Base-by-base conservation (phyloP, 768 basidiomycete genomes). In the Myochromella boudieri region DNA sequence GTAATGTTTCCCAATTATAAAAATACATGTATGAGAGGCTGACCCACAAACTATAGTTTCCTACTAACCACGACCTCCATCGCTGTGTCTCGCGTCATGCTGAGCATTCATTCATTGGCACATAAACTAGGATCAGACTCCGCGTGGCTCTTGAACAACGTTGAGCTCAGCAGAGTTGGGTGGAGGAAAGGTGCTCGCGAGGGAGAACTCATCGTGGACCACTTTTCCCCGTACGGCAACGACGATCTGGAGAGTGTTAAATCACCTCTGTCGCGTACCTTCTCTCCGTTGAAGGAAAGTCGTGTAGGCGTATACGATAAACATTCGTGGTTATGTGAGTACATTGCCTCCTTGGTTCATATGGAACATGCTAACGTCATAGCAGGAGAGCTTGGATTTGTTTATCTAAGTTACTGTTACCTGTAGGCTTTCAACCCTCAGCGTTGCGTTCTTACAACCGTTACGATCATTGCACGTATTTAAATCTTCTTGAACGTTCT, bases 141-240 rank as follows among this genome's bases (percentile, higher is more conserved):
- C 1, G 63, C 65, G 9, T 75, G 69, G 73, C 58, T 76, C 6
- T 64, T 78, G 18, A 75, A 64, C 53, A 67, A 71, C 48, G 66
- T 69, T 5, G 74, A 77, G 57, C 62, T 77, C 20, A 69, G 67
- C 31, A 71, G 75, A 20, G 66, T 77, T 3, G 63, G 55, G 1
- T 74, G 71, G 68, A 64, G 60, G 20, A 57, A 22, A 9, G 74
- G 72, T 6, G 51, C 53, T 6, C 63, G 52, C 22, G 67, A 68
- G 32, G 67, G 71, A 11, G 74, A 74, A 47, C 58, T 75, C 15
- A 61, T 68, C 37, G 60, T 70, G 6, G 68, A 68, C 20, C 52
- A 56, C 10, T 25, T 42, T 20, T 40, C 45, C 2, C 43, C 40
- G 18, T 56, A 52, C 18, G 51, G 44, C 25, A 54, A 61, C 10